Conservation (phyloP, 495 filamentous ascomycete species). For the Daldinia loculata region DNA sequence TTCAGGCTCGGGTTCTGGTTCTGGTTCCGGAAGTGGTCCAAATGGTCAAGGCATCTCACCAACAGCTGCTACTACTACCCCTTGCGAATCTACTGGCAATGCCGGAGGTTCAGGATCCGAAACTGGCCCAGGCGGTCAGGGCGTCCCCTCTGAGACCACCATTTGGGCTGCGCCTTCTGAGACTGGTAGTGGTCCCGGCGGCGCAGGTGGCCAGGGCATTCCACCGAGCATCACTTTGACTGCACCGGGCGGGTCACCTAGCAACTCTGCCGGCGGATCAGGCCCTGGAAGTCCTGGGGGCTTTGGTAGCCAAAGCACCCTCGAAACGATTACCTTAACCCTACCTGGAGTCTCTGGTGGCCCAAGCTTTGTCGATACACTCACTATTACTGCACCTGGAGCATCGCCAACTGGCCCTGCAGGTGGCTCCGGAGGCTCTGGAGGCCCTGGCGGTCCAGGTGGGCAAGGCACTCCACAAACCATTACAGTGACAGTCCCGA, state of each 20-base stretch:
- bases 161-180: conserved; percentile 29
- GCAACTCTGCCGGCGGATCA: conserved; percentile 14
- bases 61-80: conserved; percentile 14
- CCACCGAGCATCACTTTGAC: conserved; percentile 39
- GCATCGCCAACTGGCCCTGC: conserved; percentile 16
- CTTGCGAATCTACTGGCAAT: conserved; percentile 34
- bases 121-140: conserved; percentile 30
- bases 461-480: conserved; percentile 27
- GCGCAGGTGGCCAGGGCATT: conserved; percentile 27
- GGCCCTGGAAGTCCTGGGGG: conserved; percentile 16
- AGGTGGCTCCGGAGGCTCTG: conserved; percentile 9
- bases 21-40: conserved; percentile 23
- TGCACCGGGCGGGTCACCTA: conserved; percentile 31
- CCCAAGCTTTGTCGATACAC: background rate
- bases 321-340: conserved; percentile 31
- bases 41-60: conserved; percentile 23
- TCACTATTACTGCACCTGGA: conserved; percentile 23
- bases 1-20: background rate
- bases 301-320: conserved; percentile 8
- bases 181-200: conserved; percentile 23
- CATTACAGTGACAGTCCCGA: conserved; percentile 39
- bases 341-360: conserved; percentile 17
- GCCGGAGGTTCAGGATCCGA: conserved; percentile 24
- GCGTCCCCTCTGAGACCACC: conserved; percentile 29
- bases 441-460: conserved; percentile 16